Evolutionary conservation across 306 rosid genomes (phyloP).

Genomic region (Comarum palustre): DNA sequence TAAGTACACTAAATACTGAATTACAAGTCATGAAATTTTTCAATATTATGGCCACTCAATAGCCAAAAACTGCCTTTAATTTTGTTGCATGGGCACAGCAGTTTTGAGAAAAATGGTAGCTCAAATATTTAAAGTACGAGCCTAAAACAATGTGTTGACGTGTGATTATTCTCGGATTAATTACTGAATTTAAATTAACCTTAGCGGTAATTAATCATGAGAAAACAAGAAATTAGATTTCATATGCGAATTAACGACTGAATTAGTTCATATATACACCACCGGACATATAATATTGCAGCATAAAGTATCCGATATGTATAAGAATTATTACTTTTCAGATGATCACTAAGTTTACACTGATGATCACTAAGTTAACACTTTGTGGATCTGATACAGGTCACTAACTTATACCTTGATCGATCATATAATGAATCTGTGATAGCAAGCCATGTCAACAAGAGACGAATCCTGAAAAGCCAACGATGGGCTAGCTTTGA

Average conservation of each 20-base stretch:
- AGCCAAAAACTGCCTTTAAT: too few species aligned
- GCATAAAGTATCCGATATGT: neutral
- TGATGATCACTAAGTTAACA: neutral
- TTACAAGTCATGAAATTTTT: too few species aligned
- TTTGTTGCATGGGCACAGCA: too few species aligned
- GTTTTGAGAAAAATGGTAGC: neutral
- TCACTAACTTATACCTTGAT: neutral
- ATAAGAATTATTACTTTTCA: neutral
- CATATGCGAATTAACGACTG: neutral
- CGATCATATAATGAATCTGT: neutral
- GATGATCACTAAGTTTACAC: too few species aligned
- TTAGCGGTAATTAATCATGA: too few species aligned
- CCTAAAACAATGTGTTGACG: neutral
- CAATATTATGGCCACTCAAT: too few species aligned
- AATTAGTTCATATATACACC: neutral
- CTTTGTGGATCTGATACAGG: neutral
- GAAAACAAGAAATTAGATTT: neutral
- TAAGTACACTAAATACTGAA: neutral
- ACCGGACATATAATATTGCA: neutral
- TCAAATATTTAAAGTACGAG: too few species aligned
- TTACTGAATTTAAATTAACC: too few species aligned
- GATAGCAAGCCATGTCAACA: neutral
- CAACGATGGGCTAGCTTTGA: neutral
- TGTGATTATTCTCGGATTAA: neutral
- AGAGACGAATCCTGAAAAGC: slow-evolving; percentile 28